Percentiles rank a stretch among this genome's conserved stretches.
Conservation (phyloP, 2,329 filamentous ascomycete species). For the Calonectria pteridis region DNA sequence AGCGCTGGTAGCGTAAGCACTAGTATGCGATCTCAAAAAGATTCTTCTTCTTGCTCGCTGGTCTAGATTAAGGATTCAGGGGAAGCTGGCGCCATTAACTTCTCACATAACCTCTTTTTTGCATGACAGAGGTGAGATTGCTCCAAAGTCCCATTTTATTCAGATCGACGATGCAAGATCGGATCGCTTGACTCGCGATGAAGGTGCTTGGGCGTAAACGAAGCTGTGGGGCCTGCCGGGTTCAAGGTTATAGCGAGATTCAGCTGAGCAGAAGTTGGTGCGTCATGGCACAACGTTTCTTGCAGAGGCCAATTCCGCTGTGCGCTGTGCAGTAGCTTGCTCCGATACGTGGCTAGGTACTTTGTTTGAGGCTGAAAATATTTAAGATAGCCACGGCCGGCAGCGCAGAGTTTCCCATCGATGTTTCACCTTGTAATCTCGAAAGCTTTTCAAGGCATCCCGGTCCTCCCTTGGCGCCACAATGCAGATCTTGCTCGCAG, state of each 20-base stretch:
- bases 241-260: not conserved
- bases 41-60: not conserved
- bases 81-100: not conserved
- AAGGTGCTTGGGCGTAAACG: not conserved
- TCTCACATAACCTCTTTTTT: not conserved
- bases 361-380: not conserved
- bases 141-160: not conserved
- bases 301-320: not conserved
- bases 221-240: not conserved
- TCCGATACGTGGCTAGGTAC: not conserved
- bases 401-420: not conserved
- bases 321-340: not conserved
- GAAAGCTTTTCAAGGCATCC: not conserved
- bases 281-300: not conserved
- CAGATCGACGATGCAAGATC: not conserved
- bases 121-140: not conserved
- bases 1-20: not conserved
- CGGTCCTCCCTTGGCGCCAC: not conserved
- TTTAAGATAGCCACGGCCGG: not conserved
- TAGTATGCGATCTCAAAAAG: not conserved
- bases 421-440: not conserved
- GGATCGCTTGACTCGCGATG: not conserved
- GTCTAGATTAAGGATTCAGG: not conserved
- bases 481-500: constrained; percentile 7
- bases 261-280: not conserved